A percentile compares a stretch with the other conserved stretches of the same genome.
phyloP scores from a whole-genome alignment of 805 yeast species.

The Blastobotrys chiropterorum region DNA sequence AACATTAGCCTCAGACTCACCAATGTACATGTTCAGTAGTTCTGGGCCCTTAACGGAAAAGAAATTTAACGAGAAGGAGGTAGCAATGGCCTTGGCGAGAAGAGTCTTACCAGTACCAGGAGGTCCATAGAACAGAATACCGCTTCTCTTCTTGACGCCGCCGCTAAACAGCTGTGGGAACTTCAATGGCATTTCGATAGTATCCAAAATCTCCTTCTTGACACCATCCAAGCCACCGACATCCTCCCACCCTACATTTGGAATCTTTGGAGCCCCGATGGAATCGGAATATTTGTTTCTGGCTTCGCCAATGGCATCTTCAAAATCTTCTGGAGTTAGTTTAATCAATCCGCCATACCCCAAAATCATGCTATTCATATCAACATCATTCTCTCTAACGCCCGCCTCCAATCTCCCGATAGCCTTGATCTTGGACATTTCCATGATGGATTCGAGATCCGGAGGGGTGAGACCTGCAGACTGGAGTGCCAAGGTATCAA shows the following conservation, averaged over 20 bases:
- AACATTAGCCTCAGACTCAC: conserved; percentile 97
- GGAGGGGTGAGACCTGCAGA: conserved; percentile 90
- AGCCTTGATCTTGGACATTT: conserved; percentile 55
- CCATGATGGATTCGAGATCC: conserved; percentile 67
- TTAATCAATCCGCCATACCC: conserved; percentile 51
- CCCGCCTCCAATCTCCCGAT: conserved; percentile 38
- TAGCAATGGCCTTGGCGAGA: conserved; percentile 94
- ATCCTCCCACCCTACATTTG: conserved; percentile 94
- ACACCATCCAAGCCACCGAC: conserved; percentile 92
- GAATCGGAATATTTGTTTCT: conserved; percentile 86
- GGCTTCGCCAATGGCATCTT: conserved; percentile 68
- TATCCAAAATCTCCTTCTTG: conserved; percentile 88
- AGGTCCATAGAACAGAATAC: conserved; percentile 93
- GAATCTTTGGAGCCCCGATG: conserved; percentile 94
- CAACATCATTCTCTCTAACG: conserved; percentile 6
- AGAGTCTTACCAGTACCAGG: conserved; percentile 98
- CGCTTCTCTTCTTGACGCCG: conserved; percentile 91
- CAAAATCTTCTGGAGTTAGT: conserved; percentile 56
- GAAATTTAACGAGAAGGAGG: conserved; percentile 88
- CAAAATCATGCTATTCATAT: conserved; percentile 34
- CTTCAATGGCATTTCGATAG: conserved; percentile 91
- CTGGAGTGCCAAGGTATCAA: conserved; percentile 61
- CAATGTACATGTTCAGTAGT: conserved; percentile 92
- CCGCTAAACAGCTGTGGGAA: conserved; percentile 84
- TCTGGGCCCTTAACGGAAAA: conserved; percentile 98